phyloP scores from a whole-genome alignment of 1,284 basidiomycete species.

The Mycocalia duriaeana region DNA sequence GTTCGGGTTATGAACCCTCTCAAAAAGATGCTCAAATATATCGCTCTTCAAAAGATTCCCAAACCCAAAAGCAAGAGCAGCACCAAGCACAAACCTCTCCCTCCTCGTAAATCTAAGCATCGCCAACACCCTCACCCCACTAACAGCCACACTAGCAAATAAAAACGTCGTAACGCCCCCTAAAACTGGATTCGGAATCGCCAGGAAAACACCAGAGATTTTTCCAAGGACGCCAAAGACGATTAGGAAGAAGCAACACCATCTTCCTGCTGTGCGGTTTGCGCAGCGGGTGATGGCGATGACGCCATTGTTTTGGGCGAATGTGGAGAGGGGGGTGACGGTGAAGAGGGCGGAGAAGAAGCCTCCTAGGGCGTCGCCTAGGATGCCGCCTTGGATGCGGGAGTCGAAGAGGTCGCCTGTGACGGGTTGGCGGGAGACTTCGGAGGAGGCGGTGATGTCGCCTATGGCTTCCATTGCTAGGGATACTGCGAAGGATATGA shows the following conservation, averaged over 20 bases:
- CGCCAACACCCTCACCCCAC: conserved; percentile 71
- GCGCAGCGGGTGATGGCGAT: conserved; percentile 78
- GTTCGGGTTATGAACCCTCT: conserved; percentile 51
- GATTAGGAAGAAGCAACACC: conserved; percentile 71
- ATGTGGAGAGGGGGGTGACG: conserved; percentile 75
- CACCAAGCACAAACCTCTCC: conserved; percentile 74
- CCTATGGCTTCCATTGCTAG: conserved; percentile 82
- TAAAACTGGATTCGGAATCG: conserved; percentile 78
- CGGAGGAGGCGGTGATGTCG: conserved; percentile 81
- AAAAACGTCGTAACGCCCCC: conserved; percentile 83
- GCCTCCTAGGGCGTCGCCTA: conserved; percentile 73
- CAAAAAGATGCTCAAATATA: conserved; percentile 67
- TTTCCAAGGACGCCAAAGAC: conserved; percentile 76
- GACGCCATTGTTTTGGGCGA: conserved; percentile 82
- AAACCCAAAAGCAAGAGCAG: conserved; percentile 68
- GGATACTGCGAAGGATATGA: conserved; percentile 42
- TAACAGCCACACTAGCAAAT: conserved; percentile 59
- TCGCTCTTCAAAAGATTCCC: conserved; percentile 61
- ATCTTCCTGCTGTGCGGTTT: conserved; percentile 66
- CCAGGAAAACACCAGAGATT: conserved; percentile 73
- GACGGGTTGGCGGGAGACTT: conserved; percentile 70
- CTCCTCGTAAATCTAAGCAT: conserved; percentile 63
- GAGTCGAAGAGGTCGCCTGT: conserved; percentile 72
- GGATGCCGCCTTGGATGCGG: conserved; percentile 79
- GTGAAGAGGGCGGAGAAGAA: conserved; percentile 78